These are phyloP conservation scores for Pichia thaimueangensis DNA, from an alignment of 805 yeast genomes.

Conservation along the genomic window DNA sequence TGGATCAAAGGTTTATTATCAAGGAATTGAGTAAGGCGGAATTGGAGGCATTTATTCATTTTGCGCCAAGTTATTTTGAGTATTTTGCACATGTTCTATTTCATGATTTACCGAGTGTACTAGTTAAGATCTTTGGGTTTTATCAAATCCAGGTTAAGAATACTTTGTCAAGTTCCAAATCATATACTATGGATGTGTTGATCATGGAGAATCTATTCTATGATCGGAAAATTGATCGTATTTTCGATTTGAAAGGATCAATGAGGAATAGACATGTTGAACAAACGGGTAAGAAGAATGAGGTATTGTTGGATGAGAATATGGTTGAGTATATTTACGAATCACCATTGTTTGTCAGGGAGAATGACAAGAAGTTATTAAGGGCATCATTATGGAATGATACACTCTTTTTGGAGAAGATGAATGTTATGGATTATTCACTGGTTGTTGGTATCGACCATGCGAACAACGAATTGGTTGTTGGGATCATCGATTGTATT, in stretches of 20 bases:
- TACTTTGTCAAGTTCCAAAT: constrained; percentile 59
- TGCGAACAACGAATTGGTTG: constrained; percentile 63
- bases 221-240: constrained; percentile 70
- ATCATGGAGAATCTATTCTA: constrained; percentile 95
- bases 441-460: constrained; percentile 87
- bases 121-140: constrained; percentile 93
- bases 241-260: constrained; percentile 94
- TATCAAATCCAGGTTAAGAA: constrained; percentile 88
- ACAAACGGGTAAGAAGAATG: constrained; percentile 93
- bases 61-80: constrained; percentile 95
- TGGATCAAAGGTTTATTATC: constrained; percentile 83
- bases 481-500: constrained; percentile 91
- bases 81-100: constrained; percentile 93
- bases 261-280: constrained; percentile 96
- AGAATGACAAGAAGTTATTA: constrained; percentile 78
- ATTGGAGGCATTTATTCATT: constrained; percentile 85
- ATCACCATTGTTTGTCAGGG: constrained; percentile 89
- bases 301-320: constrained; percentile 90
- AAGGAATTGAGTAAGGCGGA: constrained; percentile 86
- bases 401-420: constrained; percentile 84
- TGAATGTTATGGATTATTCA: constrained; percentile 99
- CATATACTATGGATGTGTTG: constrained; percentile 80
- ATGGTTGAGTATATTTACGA: constrained; percentile 98
- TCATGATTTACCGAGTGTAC: constrained; percentile 89
- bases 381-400: constrained; percentile 93